These are phyloP conservation scores for Eustoma russellianum DNA, from an alignment of 257 asterid species.

Conservation along the genomic window DNA sequence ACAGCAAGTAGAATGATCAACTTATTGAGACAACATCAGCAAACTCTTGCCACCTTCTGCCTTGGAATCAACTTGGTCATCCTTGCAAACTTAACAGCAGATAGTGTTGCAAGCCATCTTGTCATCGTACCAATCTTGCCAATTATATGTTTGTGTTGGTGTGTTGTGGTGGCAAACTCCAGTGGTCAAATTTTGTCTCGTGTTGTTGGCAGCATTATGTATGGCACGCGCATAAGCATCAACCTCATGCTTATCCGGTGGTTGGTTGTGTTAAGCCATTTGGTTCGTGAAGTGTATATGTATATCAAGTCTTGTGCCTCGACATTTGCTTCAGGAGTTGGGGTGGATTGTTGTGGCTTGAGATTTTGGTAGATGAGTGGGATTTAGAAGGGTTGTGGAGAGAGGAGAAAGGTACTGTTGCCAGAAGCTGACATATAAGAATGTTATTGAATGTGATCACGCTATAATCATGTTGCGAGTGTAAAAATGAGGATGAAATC, in stretches of 20 bases:
- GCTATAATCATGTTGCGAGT: no score
- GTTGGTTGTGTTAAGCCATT: constrained; percentile 20
- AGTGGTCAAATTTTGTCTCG: constrained; percentile 19
- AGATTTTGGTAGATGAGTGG: constrained; percentile 16
- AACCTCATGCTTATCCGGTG: constrained; percentile 20
- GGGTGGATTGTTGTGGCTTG: constrained; percentile 17
- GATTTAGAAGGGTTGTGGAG: constrained; percentile 23
- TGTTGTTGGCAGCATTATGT: constrained; percentile 19
- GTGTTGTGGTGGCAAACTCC: constrained; percentile 18
- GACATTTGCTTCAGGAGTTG: no score
- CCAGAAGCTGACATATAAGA: no score
- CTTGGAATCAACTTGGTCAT: constrained; percentile 75
- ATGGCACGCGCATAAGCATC: constrained; percentile 24
- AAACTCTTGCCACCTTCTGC: constrained; percentile 74
- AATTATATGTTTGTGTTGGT: not conserved
- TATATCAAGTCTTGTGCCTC: no score
- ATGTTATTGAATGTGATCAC: no score
- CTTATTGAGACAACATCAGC: constrained; percentile 81
- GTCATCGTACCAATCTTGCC: constrained; percentile 27
- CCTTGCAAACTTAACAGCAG: constrained; percentile 86
- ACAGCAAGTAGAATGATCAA: constrained; percentile 71
- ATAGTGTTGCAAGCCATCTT: constrained; percentile 68
- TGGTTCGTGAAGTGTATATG: constrained; percentile 35
- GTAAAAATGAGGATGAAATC: no score
- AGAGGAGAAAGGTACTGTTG: no score